Percentiles rank a stretch among this genome's conserved stretches.
Evolutionary conservation across 2,329 filamentous ascomycete genomes (phyloP).

Genomic region (Epichloe sp.): DNA sequence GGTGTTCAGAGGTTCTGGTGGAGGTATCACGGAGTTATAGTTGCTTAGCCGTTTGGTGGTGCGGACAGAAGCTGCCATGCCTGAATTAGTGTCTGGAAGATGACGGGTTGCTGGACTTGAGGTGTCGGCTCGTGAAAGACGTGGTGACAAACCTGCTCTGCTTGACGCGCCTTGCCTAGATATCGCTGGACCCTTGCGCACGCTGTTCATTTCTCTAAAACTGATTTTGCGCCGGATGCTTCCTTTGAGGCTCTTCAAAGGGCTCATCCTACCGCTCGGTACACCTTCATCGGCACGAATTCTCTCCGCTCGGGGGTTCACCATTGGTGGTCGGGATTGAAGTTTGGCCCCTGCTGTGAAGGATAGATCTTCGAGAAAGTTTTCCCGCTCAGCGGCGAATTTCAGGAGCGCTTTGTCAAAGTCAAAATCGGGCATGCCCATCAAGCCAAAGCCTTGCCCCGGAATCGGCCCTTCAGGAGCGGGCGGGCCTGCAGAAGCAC

Average conservation of each 20-base stretch:
- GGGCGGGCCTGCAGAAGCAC: constrained; percentile 13
- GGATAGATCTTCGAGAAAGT: constrained; percentile 82
- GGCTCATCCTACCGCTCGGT: constrained; percentile 38
- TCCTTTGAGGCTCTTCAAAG: constrained; percentile 53
- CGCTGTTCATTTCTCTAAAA: constrained; percentile 87
- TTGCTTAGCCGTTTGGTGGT: constrained; percentile 86
- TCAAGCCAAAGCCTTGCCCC: not conserved
- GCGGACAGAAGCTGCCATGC: constrained; percentile 43
- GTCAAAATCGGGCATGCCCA: constrained; percentile 55
- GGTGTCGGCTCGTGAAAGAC: not conserved
- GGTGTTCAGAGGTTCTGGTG: constrained; percentile 77
- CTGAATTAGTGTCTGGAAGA: not conserved
- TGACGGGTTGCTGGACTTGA: not conserved
- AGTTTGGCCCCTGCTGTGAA: constrained; percentile 75
- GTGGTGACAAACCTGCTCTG: constrained; percentile 27
- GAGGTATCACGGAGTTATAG: constrained; percentile 95
- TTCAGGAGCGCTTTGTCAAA: constrained; percentile 89
- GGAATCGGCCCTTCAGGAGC: not conserved
- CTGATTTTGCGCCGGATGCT: constrained; percentile 89
- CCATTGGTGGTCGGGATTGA: constrained; percentile 54
- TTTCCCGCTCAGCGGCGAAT: constrained; percentile 89
- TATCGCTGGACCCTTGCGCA: constrained; percentile 71
- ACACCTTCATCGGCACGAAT: constrained; percentile 62
- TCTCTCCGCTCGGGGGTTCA: constrained; percentile 64
- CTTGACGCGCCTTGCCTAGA: constrained; percentile 52